These are phyloP conservation scores for Tulasnella sp. DNA, from an alignment of 768 basidiomycete species.

Conservation along the genomic window DNA sequence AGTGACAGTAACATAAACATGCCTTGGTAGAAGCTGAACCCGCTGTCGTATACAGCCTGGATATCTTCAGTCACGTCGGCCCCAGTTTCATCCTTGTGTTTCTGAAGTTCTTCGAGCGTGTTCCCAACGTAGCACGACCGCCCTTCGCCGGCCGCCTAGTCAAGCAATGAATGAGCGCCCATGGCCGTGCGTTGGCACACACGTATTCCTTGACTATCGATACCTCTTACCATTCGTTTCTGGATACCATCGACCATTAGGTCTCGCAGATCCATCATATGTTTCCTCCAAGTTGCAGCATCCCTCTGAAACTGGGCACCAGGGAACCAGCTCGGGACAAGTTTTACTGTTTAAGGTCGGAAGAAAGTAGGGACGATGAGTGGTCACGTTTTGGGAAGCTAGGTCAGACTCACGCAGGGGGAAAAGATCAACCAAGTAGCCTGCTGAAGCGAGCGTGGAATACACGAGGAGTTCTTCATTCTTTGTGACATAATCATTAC, in stretches of 20 bases:
- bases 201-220: no score
- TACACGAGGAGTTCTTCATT: background rate
- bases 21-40: background rate
- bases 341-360: slow-evolving; percentile 18
- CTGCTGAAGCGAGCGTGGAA: background rate
- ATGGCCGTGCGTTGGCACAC: background rate
- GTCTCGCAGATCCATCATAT: background rate
- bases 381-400: background rate
- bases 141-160: background rate
- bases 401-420: background rate
- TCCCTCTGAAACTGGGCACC: slow-evolving; percentile 24
- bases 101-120: background rate
- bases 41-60: background rate
- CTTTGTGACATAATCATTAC: background rate
- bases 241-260: background rate
- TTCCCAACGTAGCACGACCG: background rate
- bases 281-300: background rate
- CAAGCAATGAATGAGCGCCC: background rate
- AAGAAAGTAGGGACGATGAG: background rate
- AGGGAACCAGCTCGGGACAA: slow-evolving; percentile 15
- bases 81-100: background rate
- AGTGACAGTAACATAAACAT: background rate
- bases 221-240: background rate
- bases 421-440: background rate
- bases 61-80: background rate